phyloP scores from a whole-genome alignment of 2,329 filamentous ascomycete species.

The Ascochyta pisi region DNA sequence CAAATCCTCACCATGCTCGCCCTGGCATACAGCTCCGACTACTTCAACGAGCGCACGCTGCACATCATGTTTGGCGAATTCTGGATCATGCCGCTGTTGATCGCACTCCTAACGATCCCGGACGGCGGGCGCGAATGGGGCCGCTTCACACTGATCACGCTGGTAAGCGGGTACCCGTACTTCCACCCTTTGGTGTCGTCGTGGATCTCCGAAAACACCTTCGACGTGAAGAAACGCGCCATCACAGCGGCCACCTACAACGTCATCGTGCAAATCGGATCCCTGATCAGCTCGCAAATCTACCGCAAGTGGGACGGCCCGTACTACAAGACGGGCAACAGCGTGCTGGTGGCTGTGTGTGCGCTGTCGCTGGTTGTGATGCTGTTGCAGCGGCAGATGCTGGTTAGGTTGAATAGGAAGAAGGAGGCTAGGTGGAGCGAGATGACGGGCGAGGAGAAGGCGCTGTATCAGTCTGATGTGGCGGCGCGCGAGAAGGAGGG shows the following conservation, averaged over 20 bases:
- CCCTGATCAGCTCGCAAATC: conserved; percentile 52
- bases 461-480: conserved; percentile 55
- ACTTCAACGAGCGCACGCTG: conserved; percentile 60
- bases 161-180: conserved; percentile 52
- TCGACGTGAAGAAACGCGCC: conserved; percentile 66
- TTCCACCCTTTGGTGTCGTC: conserved; percentile 66
- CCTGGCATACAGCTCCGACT: conserved; percentile 54
- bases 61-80: conserved; percentile 53
- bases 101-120: conserved; percentile 47
- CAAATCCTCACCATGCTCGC: conserved; percentile 59
- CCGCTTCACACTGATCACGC: conserved; percentile 47
- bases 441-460: conserved; percentile 58
- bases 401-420: conserved; percentile 32
- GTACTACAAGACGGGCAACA: conserved; percentile 61
- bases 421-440: conserved; percentile 57
- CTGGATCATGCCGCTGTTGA: conserved; percentile 51
- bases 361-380: conserved; percentile 58
- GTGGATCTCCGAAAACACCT: conserved; percentile 68
- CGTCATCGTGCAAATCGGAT: conserved; percentile 52
- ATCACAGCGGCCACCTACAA: conserved; percentile 71
- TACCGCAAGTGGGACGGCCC: conserved; percentile 63
- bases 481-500: conserved; percentile 40
- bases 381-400: conserved; percentile 57
- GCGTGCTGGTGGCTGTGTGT: conserved; percentile 58
- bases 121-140: conserved; percentile 47